These are phyloP conservation scores for Castanospermum australe DNA, from an alignment of 306 rosid species.

Conservation along the genomic window DNA sequence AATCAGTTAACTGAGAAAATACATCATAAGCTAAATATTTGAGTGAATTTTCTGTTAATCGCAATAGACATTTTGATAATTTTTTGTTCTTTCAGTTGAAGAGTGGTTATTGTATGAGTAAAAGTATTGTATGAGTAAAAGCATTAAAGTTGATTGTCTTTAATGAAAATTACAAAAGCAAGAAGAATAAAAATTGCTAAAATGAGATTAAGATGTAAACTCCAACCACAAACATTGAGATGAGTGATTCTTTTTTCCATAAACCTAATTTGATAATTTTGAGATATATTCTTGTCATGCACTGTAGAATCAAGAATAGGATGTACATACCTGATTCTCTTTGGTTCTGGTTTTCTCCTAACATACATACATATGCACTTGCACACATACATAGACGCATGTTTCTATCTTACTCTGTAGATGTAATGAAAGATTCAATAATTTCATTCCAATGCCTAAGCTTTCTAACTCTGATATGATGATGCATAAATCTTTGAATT, in stretches of 20 bases:
- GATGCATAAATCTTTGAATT: slow-evolving; percentile 18
- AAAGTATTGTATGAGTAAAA: too few species aligned
- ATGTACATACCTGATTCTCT: slow-evolving; percentile 1
- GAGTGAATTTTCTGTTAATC: slow-evolving; percentile 12
- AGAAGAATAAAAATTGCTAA: not conserved
- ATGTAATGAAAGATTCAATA: not conserved
- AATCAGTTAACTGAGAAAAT: not conserved
- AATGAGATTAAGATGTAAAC: slow-evolving; percentile 1
- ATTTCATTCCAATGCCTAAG: not conserved
- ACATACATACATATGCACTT: not conserved
- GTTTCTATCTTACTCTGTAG: not conserved
- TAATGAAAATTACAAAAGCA: slow-evolving; percentile 1
- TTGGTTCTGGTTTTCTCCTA: not conserved
- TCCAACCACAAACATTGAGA: slow-evolving; percentile 2
- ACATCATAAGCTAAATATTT: not conserved
- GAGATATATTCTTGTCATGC: slow-evolving; percentile 6
- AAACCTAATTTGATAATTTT: not conserved
- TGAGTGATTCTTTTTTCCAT: not conserved
- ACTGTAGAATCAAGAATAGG: not conserved
- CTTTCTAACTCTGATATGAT: slow-evolving; percentile 3
- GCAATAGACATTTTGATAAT: slow-evolving; percentile 14
- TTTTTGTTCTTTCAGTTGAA: too few species aligned
- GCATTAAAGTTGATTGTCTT: slow-evolving; percentile 14
- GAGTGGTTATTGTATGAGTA: not conserved
- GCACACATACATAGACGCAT: too few species aligned